Base-by-base conservation (phyloP, 768 basidiomycete species). In the Phylloporus scabripes region DNA sequence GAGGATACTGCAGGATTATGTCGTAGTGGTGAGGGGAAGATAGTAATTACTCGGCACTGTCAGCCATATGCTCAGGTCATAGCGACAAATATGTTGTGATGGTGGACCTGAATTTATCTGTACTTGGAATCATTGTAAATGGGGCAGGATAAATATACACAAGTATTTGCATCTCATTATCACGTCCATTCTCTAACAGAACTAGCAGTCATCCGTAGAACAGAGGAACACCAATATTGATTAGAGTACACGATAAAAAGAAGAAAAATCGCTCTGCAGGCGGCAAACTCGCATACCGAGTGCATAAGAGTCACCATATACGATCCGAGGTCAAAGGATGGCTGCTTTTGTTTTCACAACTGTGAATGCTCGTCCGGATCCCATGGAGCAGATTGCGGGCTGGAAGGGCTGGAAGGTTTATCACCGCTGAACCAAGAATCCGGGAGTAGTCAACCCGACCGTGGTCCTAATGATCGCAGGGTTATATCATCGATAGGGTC, bases 401-500 rank as follows among this genome's bases (percentile, higher is more conserved):
- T 62, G 38, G 51, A 43, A 37, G 37, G 52, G 44, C 45, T 54
- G 54, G 10, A 50, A 52, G 26, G 48, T 60, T 60, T 50, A 55
- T 64, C 54, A 62, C 53, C 50, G 57, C 28, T 55, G 52, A 24
- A 57, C 20, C 51, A 23, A 45, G 37, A 51, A 50, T 34, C 50
- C 46, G 49, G 52, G 51, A 66, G 62, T 64, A 66, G 64, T 67
- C 67, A 69, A 63, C 62, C 67, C 31, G 67, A 60, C 42, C 66
- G 68, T 42, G 70, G 65, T 33, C 66, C 64, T 39, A 82, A 67
- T 45, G 76, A 62, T 33, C 83, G 72, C 57, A 87, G 61, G 33
- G 77, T 74, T 51, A 73, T 74, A 55, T 87, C 85, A 62, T 87
- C 85, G 24, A 72, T 57, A 21, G 79, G 80, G 48, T 82, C 74